Base-by-base conservation (phyloP, 805 yeast genomes). In the Yamadazyma akitaensis region DNA sequence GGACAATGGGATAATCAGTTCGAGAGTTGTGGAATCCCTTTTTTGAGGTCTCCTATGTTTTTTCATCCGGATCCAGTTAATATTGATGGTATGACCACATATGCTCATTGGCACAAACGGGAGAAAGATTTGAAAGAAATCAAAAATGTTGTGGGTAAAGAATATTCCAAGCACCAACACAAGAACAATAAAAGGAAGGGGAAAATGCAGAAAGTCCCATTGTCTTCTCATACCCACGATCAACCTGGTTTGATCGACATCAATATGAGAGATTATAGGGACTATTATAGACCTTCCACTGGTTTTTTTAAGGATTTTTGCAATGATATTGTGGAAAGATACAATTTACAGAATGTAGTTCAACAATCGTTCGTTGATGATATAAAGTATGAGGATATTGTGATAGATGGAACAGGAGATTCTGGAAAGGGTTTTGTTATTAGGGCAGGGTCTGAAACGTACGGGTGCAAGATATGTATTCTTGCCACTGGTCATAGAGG, bases 1-100 rank as follows among this genome's bases (percentile, higher is more conserved):
- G 69, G 70, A 1, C 75, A 70, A 50, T 74, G 77, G 78, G 64
- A 70, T 47, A 63, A 61, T 35, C 77, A 73, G 49, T 72, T 74
- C 54, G 61, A 55, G 2, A 53, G 67, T 2, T 71, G 76, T 52
- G 65, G 64, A 42, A 74, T 73, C 26, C 77, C 76, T 1, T 61
- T 57, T 46, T 58, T 74, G 10, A 54, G 78, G 18, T 68, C 75
- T 5, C 78, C 79, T 3, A 74, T 74, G 78, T 72, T 73, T 46
- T 74, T 74, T 52, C 79, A 73, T 44, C 69, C 70, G 0, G 78
- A 74, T 47, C 77, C 78, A 0, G 64, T 58, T 2, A 71, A 70
- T 51, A 57, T 73, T 9, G 79, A 73, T 51, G 76, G 72, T 0
- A 51, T 74, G 61, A 64, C 67, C n/a, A 65, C 68, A 7, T 73